Base-by-base conservation (phyloP, 768 basidiomycete genomes). In the Suillus clintonianus region DNA sequence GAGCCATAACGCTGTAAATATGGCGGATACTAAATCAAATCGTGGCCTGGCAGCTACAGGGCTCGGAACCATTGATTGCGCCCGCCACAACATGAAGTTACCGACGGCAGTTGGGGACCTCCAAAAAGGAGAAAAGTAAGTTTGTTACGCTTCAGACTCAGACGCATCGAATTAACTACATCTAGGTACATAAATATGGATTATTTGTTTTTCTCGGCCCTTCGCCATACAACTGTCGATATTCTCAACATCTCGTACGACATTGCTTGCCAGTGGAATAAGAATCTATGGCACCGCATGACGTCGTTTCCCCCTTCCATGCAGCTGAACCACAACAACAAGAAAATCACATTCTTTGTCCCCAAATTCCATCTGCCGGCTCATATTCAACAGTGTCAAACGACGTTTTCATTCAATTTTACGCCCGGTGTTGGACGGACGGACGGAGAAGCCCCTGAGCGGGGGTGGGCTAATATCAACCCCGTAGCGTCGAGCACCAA, bases 401-500 rank as follows among this genome's bases (percentile, higher is more conserved):
- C 53, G 2, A 61, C 62, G 1, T 79, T 69, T 59, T 74, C 68
- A 17, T 59, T 81, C 8, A 75, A 71, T 42, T 74, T 74, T 61
- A 51, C 62, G 22, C 39, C 61, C 1, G 70, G 76, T 4, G 64
- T 67, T 15, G 76, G 74, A 9, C 66, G 72, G 2, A 72, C 67
- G 0, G 78, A 80, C 65, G 77, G 79, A 0, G 77, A 82, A 60
- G 75, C 69, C 1, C 67, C 79, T 0, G 81, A 83, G 59, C 67
- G 66, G 1, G 63, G 57, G 0, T 82, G 81, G 81, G 61, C 78
- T 55, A 45, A 68, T 30, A 70, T 70, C 27, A 78, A 79, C 63
- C 62, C 69, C 0, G 61, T 73, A 0, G 73, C 73, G 0, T 50
- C 69, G 0, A 77, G 76, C 63, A 74, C 74, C 6, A 61, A 69